These are phyloP conservation scores for Fusarium nelsonii DNA, from an alignment of 2,329 filamentous ascomycete genomes.

Conservation along the genomic window DNA sequence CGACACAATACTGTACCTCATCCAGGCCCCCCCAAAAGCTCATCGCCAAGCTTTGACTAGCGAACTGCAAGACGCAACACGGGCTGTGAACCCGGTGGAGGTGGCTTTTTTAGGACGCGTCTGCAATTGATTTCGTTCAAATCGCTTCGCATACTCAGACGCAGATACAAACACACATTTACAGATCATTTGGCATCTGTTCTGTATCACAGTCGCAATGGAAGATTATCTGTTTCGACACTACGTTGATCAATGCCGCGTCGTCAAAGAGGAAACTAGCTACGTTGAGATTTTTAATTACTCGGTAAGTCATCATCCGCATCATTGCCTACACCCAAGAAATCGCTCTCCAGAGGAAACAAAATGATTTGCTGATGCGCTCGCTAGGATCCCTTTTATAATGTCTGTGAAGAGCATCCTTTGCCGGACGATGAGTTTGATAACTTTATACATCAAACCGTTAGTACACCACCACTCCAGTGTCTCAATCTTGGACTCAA, in stretches of 20 bases:
- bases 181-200: background rate
- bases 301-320: conserved; percentile 58
- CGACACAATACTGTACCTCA: background rate
- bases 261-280: conserved; percentile 64
- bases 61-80: conserved; percentile 22
- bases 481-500: background rate
- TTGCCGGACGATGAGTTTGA: conserved; percentile 68
- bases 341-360: background rate
- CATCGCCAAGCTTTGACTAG: conserved; percentile 37
- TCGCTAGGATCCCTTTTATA: conserved; percentile 62
- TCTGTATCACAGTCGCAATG: conserved; percentile 54
- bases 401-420: conserved; percentile 64
- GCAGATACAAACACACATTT: background rate
- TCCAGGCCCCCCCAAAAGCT: background rate
- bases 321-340: background rate
- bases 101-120: conserved; percentile 34
- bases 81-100: conserved; percentile 11
- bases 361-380: conserved; percentile 8
- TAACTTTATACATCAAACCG: conserved; percentile 66
- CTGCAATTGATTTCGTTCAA: conserved; percentile 6
- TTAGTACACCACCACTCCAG: conserved; percentile 43
- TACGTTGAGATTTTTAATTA: conserved; percentile 72
- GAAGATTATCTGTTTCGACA: conserved; percentile 69
- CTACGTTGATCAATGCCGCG: conserved; percentile 62
- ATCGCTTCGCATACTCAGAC: background rate